Base-by-base conservation (phyloP, 768 basidiomycete species). In the Tulasnella sp. region DNA sequence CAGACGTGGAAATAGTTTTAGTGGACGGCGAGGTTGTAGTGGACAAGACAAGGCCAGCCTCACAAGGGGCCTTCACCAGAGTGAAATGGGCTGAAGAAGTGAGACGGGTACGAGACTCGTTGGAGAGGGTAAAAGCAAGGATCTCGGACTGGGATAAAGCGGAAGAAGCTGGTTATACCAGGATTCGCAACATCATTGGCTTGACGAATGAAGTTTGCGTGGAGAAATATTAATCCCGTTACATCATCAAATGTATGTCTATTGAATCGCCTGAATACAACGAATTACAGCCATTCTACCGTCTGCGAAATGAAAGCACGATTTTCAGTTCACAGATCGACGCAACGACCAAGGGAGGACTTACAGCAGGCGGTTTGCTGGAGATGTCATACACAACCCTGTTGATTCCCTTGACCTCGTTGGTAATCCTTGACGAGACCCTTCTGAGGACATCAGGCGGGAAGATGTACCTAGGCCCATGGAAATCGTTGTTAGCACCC, bases 391-490 rank as follows among this genome's bases (percentile, higher is more conserved):
- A 95, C 11, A 94, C 94, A 54, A 98, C 93, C 52, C 96, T 90
- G 85, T 98, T 98, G 82, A 99, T 90, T n/a, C 97, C 97, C 78
- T 87, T 86, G 9, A 97, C 97, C 83, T 99, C 97, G 83, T 99
- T 99, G 45, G 97, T 99, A 79, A 99, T 99, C 76, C 97, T 88
- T 68, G 94, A 96, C 29, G 96, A 98, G 81, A 99, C 94, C 79
- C 91, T 90, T 78, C 92, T 90, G 77, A 99, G 84, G 14, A 99
- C 90, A 58, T 92, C 91, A 19, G 94, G 85, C 36, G 97, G 96
- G 88, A 99, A 99, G n/a, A 93, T 90, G 85, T 93, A 98, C 93
- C 93, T 94, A 80, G 8, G 34, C 25, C 54, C 17, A 22, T 38
- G 17, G 45, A 45, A 64, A 67, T 36, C 31, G 31, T 36, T 45